These are phyloP conservation scores for Mucor racemosus DNA, from an alignment of 371 early-diverging fungal species.

Conservation along the genomic window DNA sequence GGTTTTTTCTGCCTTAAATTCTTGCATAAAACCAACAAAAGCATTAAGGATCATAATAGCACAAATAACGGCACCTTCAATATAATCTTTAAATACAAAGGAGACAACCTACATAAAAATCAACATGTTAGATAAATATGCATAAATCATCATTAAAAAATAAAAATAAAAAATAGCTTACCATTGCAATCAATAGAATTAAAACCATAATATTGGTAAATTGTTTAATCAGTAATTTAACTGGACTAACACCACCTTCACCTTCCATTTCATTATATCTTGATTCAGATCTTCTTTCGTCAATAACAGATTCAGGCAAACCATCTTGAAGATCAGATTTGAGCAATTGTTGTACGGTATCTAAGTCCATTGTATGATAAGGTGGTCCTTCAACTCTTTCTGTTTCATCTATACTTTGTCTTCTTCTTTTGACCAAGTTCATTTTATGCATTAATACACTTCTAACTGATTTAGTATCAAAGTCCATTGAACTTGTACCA, in stretches of 20 bases:
- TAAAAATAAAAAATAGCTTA: constrained; percentile 16
- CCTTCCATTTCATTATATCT: constrained; percentile 77
- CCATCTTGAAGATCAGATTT: constrained; percentile 66
- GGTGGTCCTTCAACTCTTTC: constrained; percentile 51
- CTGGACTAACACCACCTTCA: constrained; percentile 66
- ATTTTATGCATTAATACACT: constrained; percentile 43
- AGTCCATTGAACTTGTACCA: constrained; percentile 26
- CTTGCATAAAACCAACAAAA: constrained; percentile 87
- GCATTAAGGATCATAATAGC: constrained; percentile 84
- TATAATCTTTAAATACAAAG: constrained; percentile 67
- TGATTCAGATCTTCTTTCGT: constrained; percentile 55
- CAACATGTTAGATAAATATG: background rate
- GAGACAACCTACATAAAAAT: constrained; percentile 50
- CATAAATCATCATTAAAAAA: background rate
- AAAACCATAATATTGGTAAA: constrained; percentile 84
- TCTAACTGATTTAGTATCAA: constrained; percentile 47
- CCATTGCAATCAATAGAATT: constrained; percentile 77
- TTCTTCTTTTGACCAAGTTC: constrained; percentile 39
- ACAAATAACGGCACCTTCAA: constrained; percentile 74
- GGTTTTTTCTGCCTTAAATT: constrained; percentile 89
- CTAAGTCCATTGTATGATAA: constrained; percentile 61
- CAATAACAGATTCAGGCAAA: constrained; percentile 56
- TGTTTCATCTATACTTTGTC: constrained; percentile 21
- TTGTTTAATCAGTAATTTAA: constrained; percentile 75
- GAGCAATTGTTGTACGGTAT: constrained; percentile 61